Base-by-base conservation (phyloP, 345 rosid species). In the Populus euphratica region DNA sequence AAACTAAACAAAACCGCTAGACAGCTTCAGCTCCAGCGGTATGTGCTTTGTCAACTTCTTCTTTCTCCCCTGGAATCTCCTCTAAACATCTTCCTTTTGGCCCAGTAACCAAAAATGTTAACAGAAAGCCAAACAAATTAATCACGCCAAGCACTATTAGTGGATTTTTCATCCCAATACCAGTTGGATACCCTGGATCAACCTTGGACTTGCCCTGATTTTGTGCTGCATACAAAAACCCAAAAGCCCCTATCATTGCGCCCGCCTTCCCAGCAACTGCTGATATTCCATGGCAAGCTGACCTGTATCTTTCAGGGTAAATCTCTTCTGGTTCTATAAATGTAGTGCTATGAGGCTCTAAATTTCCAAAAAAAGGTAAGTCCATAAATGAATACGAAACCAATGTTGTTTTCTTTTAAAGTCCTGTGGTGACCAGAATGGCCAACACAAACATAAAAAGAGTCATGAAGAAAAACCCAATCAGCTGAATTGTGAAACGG, bases 221-320 rank as follows among this genome's bases (percentile, higher is more conserved):
- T 67, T 78, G 81, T 2, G 88, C 80, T 36, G 83, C 83, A 68
- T 86, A 82, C 78, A 86, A 76, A 79, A 73, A 78, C 21, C 76
- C 81, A 14, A 73, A 72, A 8, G 72, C 70, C 21, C 76, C 72
- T 0, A 63, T 18, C 43, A 63, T 77, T 12, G 80, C 79, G 12
- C 74, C 79, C 16, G 79, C 74, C 56, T 77, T 77, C 43, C 79
- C 79, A 39, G 80, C 80, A 29, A 63, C 70, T 23, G 80, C 70
- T 23, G 80, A 71, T 12, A 77, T 77, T 11, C 80, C 80, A 68
- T 78, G 73, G 25, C 69, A 73, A 2, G 77, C 68, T 44, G 81
- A 67, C 14, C 72, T 2, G 1, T 64, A 49, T 56, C 76, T 36
- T 12, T 41, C 76, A 6, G 76, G 73, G 33, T 73, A 78, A 12